Evolutionary conservation across 495 filamentous ascomycete species (phyloP).

Genomic region (Penicillium paxilli): DNA sequence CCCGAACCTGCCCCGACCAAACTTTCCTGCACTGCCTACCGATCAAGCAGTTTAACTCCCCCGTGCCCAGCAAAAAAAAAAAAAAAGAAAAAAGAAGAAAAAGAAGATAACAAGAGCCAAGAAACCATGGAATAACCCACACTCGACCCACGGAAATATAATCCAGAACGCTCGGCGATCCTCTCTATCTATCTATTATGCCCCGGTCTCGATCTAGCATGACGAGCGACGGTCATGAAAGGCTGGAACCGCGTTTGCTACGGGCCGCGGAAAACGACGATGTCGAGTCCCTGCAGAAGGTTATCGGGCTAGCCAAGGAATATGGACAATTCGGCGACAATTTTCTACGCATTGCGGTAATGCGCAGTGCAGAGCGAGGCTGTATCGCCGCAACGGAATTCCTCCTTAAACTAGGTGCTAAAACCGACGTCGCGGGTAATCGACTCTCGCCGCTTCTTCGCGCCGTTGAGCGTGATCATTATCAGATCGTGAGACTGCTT

Average conservation of each 20-base stretch:
- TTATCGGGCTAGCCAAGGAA: slow-evolving; percentile 40
- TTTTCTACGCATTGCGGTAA: slow-evolving; percentile 51
- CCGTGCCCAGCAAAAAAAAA: not conserved
- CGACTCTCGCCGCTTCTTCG: slow-evolving; percentile 46
- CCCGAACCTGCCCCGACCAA: not conserved
- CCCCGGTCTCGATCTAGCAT: slow-evolving; percentile 41
- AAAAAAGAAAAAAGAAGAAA: slow-evolving; percentile 1
- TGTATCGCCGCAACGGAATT: slow-evolving; percentile 42
- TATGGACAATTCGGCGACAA: slow-evolving; percentile 47
- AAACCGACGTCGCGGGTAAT: slow-evolving; percentile 41
- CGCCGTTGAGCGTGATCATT: slow-evolving; percentile 53
- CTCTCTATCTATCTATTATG: slow-evolving; percentile 16
- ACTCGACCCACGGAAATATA: not conserved
- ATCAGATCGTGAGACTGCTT: slow-evolving; percentile 44
- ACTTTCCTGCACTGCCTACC: not conserved
- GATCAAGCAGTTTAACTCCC: not conserved
- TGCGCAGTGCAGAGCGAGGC: slow-evolving; percentile 52
- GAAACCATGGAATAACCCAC: slow-evolving; percentile 7
- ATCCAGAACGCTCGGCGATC: too few species aligned
- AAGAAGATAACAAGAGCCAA: not conserved
- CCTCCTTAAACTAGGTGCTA: slow-evolving; percentile 46
- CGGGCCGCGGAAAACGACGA: slow-evolving; percentile 50
- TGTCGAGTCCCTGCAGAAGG: slow-evolving; percentile 32
- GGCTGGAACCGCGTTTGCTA: slow-evolving; percentile 54
- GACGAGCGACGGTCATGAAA: slow-evolving; percentile 43